Conservation (phyloP, 2,329 filamentous ascomycete genomes). For the Penicillium sp. region DNA sequence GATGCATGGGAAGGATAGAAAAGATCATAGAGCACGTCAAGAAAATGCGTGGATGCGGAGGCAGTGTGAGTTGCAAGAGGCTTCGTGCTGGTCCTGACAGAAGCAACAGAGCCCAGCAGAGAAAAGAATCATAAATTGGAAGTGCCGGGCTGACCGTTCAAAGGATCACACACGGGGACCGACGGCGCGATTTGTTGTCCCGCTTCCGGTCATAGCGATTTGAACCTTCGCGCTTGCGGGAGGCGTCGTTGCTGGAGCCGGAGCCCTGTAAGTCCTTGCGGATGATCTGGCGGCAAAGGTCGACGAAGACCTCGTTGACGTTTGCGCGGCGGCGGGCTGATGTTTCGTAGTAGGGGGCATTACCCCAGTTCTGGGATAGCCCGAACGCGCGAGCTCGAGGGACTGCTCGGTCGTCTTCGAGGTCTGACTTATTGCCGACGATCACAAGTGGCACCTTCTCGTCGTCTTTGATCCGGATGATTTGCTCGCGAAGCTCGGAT, state of each 20-base stretch:
- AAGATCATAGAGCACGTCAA: constrained; percentile 25
- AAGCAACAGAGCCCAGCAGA: too few species aligned
- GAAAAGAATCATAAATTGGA: constrained; percentile 12
- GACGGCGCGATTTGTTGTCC: constrained; percentile 34
- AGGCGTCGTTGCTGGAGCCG: constrained; percentile 29
- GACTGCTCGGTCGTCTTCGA: constrained; percentile 80
- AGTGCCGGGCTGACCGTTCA: constrained; percentile 18
- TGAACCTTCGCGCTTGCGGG: constrained; percentile 37
- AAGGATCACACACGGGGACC: constrained; percentile 42
- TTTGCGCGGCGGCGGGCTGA: constrained; percentile 80
- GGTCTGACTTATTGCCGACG: constrained; percentile 86
- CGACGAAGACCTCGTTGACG: constrained; percentile 84
- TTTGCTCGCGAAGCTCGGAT: constrained; percentile 77
- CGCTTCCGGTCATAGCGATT: constrained; percentile 37
- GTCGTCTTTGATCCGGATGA: constrained; percentile 86
- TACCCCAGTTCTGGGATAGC: constrained; percentile 81
- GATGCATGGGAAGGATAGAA: constrained; percentile 27
- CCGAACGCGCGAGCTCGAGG: constrained; percentile 75
- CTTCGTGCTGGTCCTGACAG: too few species aligned
- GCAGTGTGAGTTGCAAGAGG: constrained; percentile 19
- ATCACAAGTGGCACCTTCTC: constrained; percentile 83
- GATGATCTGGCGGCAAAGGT: constrained; percentile 80
- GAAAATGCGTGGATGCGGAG: constrained; percentile 30
- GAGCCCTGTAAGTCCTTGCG: constrained; percentile 58
- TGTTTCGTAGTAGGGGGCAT: constrained; percentile 86